Base-by-base conservation (phyloP, 306 rosid genomes). In the barrel medic (Medicago truncatula) region DNA sequence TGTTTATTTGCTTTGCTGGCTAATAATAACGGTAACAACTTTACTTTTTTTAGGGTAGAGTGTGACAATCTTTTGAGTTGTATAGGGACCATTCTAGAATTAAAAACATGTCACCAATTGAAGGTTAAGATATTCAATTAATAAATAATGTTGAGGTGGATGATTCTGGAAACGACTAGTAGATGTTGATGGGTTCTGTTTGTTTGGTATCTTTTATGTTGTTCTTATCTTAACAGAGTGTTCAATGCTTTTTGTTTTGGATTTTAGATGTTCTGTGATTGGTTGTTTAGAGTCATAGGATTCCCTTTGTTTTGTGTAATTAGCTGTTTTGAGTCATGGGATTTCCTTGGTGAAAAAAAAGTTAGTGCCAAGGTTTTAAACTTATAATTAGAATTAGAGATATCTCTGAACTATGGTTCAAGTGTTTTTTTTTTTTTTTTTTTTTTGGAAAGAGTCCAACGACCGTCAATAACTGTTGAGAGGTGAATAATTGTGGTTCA, bases 151-250 rank as follows among this genome's bases (percentile, higher is more conserved):
- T 41, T 21, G 44, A 71, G 21, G n/a, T 15, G 34, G 31, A 54
- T 70, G 43, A 85, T 88, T 86, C 87, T 86, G 81, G 93, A 86
- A 87, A 78, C 79, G 20, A 31, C 40, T 0, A 50, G 36, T n/a
- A 73, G 76, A 73, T 21, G 83, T 13, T 76, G 83, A 78, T 80
- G 73, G 63, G 73, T 47, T 73, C 40, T 74, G 70, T 64, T 65
- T 71, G 70, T 64, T 65, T 71, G 70, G 73, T 74, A 17, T 34
- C 52, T 75, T 75, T 23, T 61, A 18, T 47, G 41, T 82, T 86
- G 88, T 82, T 82, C 79, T 80, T 85, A 85, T 81, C 78, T 34
- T 62, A 66, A 76, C 84, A 79, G 79, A 16, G 57, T 61, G 71
- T 70, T 49, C 6, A 34, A 36, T 38, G 36, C 56, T 67, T 65